Evolutionary conservation across 2,329 filamentous ascomycete genomes (phyloP).

Genomic region (Aureobasidium namibiae): DNA sequence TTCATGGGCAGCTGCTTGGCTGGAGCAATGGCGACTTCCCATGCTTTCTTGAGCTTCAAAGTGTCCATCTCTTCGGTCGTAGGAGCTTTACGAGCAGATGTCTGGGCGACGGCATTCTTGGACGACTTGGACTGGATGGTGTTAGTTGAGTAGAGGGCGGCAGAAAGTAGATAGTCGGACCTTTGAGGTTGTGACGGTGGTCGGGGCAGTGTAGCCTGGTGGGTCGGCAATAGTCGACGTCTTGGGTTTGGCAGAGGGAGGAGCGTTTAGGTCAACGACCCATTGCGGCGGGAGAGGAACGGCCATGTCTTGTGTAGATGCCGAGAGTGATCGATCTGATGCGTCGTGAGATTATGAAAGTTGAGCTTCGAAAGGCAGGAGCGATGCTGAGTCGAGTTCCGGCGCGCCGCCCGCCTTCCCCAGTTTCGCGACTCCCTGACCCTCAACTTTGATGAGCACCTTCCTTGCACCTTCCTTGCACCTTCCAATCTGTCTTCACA

Average conservation of each 20-base stretch:
- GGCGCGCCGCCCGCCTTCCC: not conserved
- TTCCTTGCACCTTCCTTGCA: too few relatives aligned
- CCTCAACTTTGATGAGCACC: not conserved
- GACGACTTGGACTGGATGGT: not conserved
- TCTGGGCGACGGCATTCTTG: slow-evolving; percentile 20
- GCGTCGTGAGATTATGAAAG: not conserved
- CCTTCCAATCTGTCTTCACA: not conserved
- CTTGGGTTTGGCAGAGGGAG: slow-evolving; percentile 60
- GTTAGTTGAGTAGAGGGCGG: slow-evolving; percentile 14
- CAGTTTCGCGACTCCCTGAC: slow-evolving; percentile 3
- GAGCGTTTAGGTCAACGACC: slow-evolving; percentile 70
- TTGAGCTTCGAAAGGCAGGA: not conserved
- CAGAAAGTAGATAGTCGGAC: not conserved
- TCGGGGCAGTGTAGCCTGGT: slow-evolving; percentile 62
- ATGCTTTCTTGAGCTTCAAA: slow-evolving; percentile 95
- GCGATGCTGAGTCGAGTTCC: not conserved
- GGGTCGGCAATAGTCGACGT: slow-evolving; percentile 68
- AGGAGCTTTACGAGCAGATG: slow-evolving; percentile 53
- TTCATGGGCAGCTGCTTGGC: slow-evolving; percentile 97
- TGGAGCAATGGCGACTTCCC: slow-evolving; percentile 90
- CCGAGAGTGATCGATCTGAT: not conserved
- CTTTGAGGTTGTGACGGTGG: slow-evolving; percentile 14
- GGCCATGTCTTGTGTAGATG: slow-evolving; percentile 16
- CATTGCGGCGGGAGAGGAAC: slow-evolving; percentile 56
- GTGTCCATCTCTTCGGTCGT: slow-evolving; percentile 84